Base-by-base conservation (phyloP, 495 filamentous ascomycete species). In the Tuber indicum region DNA sequence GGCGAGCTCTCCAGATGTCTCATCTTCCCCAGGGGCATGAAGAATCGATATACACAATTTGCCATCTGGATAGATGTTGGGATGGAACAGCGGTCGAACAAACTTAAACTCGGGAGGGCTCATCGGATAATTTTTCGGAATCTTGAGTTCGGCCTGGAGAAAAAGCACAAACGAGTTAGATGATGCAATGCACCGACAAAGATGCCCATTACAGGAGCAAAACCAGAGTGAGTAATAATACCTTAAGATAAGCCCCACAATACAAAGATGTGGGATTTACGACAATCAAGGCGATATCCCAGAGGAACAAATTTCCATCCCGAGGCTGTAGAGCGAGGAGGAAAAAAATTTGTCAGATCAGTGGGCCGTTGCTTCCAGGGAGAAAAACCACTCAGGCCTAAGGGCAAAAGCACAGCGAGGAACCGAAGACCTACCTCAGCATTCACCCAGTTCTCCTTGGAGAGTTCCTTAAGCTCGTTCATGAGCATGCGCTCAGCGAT, bases 11-110 rank as follows among this genome's bases (percentile, higher is more conserved):
- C 96, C 96, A 42, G 94, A 97, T 87, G 93, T 93, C 78, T 91
- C 89, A 82, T 98, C 95, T 73, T 97, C 93, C 76, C 95, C 96
- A 1, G 96, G 94, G 16, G 90, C 87, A 85, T 99, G 95, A 7
- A 99, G 89, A 81, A 99, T 99, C 62, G 94, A 97, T 84, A 99
- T 98, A 87, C 96, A 98, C 26, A 98, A 88, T 74, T 91, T 91
- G 80, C 96, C 96, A 84, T 97, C 92, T 12, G 88, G 84, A 85
- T 98, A 97, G 84, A 99, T 90, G 84, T 99, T 99, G 9, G 96
- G 96, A 85, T 99, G 96, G 85, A 91, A 93, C 70, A 94, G 88
- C 39, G 94, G 92, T 14, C 90, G 88, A 23, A 89, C 82, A 87
- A 99, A 98, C 72, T 91, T 90, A 86, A 99, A 99, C 82, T 92